Conservation (phyloP, 2,329 filamentous ascomycete genomes). For the Nothophoma quercina region DNA sequence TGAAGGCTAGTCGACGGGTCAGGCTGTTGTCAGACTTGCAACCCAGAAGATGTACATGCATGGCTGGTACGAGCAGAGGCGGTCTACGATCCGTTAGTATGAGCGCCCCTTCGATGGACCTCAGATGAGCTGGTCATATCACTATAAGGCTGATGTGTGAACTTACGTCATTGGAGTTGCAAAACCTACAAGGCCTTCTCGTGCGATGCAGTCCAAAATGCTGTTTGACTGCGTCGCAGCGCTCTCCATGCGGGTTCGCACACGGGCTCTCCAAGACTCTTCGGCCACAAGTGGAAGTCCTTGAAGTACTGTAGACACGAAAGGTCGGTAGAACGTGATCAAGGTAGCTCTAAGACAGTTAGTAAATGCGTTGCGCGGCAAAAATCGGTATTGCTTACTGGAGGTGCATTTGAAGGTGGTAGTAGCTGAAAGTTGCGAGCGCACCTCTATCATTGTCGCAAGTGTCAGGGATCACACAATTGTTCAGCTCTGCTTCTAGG, state of each 20-base stretch:
- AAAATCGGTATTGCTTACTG: slow-evolving; percentile 12
- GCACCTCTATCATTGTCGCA: background rate
- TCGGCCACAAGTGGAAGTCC: background rate
- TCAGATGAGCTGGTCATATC: background rate
- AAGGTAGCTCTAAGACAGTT: slow-evolving; percentile 3
- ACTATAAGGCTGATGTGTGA: too few species aligned
- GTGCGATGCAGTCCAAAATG: slow-evolving; percentile 8
- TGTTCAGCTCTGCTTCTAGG: background rate
- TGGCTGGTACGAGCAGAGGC: slow-evolving; percentile 8
- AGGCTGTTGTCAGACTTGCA: slow-evolving; percentile 9
- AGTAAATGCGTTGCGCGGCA: background rate
- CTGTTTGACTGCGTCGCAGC: slow-evolving; percentile 8
- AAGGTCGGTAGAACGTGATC: slow-evolving; percentile 15
- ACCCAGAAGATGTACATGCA: slow-evolving; percentile 10
- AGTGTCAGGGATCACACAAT: background rate
- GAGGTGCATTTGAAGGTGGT: slow-evolving; percentile 8
- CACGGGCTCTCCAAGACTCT: background rate
- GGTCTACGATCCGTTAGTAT: background rate
- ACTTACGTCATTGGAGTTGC: slow-evolving; percentile 17
- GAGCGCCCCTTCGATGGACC: too few species aligned
- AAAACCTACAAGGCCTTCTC: slow-evolving; percentile 7
- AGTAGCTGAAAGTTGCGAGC: slow-evolving; percentile 3
- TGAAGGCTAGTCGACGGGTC: slow-evolving; percentile 8
- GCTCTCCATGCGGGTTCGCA: slow-evolving; percentile 5
- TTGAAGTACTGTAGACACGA: slow-evolving; percentile 1